Base-by-base conservation (phyloP, 2,329 filamentous ascomycete genomes). In the Fusarium denticulatum region DNA sequence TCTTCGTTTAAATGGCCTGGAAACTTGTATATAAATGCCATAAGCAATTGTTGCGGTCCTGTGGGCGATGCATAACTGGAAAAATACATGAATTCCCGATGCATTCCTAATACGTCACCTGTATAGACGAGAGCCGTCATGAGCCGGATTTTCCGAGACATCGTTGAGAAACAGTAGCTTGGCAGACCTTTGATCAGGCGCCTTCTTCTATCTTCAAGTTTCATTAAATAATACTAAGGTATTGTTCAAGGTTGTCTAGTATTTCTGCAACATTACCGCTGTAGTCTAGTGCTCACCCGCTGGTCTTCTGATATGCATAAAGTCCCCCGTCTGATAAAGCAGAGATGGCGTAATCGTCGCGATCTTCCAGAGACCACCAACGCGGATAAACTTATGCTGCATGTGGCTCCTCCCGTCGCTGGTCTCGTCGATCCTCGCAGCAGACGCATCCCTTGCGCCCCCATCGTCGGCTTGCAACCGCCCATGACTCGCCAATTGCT, bases 1-100 rank as follows among this genome's bases (percentile, higher is more conserved):
- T 24, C 12, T 4, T 14, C 16, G 0, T 32, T 14, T 3, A 13
- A 5, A 2, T 13, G 7, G n/a, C n/a, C n/a, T 18, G 0, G 11
- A 5, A 24, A 24, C 16, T 5, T 13, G 15, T 24, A 1, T 0
- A 16, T 7, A 0, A 42, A 42, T 24, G 14, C n/a, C 2, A 43
- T 1, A 8, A 18, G 15, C 3, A 7, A 6, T 24, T 24, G 32
- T 8, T 34, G 7, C 14, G 14, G 32, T 34, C 14, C 7, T 34
- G 7, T 34, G 32, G 14, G 6, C 14, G 14, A 34, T 34, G 34
- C 15, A 16, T 36, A 16, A 4, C 34, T 16, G 7, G 3, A 7
- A 9, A 36, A 15, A 15, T 34, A 34, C 14, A 15, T 34, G 32
- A 15, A 34, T 15, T 32, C 13, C 13, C 13, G 6, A 34, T 15